Evolutionary conservation across 805 yeast genomes (phyloP), one percentile per base, ranked within the genome.

Genomic region (Kodamaea nitidulidarum): DNA sequence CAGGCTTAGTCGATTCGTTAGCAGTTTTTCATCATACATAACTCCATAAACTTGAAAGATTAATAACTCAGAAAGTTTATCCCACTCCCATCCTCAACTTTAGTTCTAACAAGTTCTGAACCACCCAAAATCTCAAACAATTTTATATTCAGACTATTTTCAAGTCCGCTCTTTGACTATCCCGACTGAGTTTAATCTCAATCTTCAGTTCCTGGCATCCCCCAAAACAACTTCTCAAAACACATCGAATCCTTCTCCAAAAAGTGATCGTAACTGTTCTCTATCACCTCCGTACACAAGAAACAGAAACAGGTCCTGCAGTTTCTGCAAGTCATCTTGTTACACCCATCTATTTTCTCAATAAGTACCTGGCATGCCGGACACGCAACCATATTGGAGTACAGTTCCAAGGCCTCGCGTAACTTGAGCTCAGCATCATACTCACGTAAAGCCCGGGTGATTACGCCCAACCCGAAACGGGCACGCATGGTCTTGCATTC

Each of bases 281-380:
- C 56, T 4, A 56, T 54, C 15, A 56, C 47, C 40, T 76, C 49
- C 2, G 80, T 80, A 58, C 86, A 80, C 7, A 77, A 32, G 43
- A 72, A 75, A 50, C 86, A 80, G 45, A 80, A 80, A 31, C 55
- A 49, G 0, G 71, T 60, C 4, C 48, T 46, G 44, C 86, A 80
- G 4, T 67, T 57, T 0, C 64, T 46, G 49, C 87, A 80, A 27
- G 63, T 65, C 81, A 80, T 78, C 49, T 76, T 78, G 49, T 79
- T 80, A 53, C 85, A 80, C 4, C 85, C 87, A 46, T 78, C 84
- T 16, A 70, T 60, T 41, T 76, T 68, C 42, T 77, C 76, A 4
- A 77, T 70, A 5, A 70, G 70, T 2, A 70, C 49, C 11, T 56
- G 53, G 49, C 85, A 80, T 16, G n/a, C n/a, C 0, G 86, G 85